Evolutionary conservation across 2,329 filamentous ascomycete genomes (phyloP).

Genomic region (Saccharata proteae): DNA sequence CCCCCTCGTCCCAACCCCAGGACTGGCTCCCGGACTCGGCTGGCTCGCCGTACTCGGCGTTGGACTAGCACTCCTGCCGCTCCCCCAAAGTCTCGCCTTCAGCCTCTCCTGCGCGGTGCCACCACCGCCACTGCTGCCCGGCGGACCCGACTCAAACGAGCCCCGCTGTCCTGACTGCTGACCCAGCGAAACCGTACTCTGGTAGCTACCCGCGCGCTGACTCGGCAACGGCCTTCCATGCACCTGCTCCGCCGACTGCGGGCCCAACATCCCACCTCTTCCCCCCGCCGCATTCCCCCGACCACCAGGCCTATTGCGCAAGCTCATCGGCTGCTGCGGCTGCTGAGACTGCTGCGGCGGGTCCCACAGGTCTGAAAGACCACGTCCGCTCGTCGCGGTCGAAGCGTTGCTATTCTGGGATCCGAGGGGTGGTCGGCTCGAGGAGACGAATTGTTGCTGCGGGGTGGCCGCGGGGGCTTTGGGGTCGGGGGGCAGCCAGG

Average conservation of each 20-base stretch:
- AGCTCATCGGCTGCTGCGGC: conserved; percentile 29
- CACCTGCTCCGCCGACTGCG: conserved; percentile 13
- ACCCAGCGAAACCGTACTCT: conserved; percentile 39
- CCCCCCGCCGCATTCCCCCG: conserved; percentile 30
- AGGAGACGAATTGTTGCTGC: conserved; percentile 38
- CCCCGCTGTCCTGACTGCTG: conserved; percentile 14
- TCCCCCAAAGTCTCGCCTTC: conserved; percentile 68
- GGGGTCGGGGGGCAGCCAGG: conserved; percentile 86
- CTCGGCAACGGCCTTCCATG: conserved; percentile 54
- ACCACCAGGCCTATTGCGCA: conserved; percentile 29
- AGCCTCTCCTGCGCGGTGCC: conserved; percentile 68
- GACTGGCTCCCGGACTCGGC: conserved; percentile 10
- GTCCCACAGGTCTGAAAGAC: conserved; percentile 50
- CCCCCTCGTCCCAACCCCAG: conserved; percentile 8
- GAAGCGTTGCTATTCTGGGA: too few relatives aligned
- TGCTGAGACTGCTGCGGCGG: conserved; percentile 24
- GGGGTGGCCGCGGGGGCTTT: conserved; percentile 50
- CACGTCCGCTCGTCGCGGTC: conserved; percentile 23
- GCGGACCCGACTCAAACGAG: conserved; percentile 25
- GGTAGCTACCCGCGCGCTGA: conserved; percentile 63
- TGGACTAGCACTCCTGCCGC: conserved; percentile 47
- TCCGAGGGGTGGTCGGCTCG: conserved; percentile 24
- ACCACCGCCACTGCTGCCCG: conserved; percentile 28
- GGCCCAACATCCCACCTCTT: conserved; percentile 15
- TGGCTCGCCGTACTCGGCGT: conserved; percentile 20